Conservation (phyloP, 2,329 filamentous ascomycete species). For the Colletotrichum ledebouriae region DNA sequence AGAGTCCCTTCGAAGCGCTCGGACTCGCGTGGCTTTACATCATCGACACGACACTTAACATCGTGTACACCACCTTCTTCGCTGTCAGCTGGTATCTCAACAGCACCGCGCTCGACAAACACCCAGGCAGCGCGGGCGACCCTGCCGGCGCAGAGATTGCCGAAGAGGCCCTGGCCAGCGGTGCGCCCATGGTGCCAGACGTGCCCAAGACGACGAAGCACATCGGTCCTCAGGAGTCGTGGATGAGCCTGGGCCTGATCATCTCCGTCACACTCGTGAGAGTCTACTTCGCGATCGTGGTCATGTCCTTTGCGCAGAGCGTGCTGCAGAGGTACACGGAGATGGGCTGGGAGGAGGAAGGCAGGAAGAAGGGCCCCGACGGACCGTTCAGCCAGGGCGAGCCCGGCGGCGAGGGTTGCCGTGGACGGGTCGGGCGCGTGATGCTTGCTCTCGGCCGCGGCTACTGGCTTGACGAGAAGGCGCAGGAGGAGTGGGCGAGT, state of each 20-base stretch:
- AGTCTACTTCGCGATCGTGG: conserved; percentile 85
- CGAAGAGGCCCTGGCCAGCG: conserved; percentile 37
- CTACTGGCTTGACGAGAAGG: conserved; percentile 85
- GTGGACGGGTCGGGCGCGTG: conserved; percentile 80
- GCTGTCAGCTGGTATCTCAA: conserved; percentile 88
- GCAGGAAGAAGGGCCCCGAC: conserved; percentile 52
- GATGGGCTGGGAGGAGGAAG: conserved; percentile 39
- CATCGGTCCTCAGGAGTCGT: conserved; percentile 68
- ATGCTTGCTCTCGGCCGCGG: conserved; percentile 81
- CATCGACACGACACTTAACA: conserved; percentile 85
- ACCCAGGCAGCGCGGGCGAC: conserved; percentile 42
- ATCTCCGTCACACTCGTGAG: conserved; percentile 79
- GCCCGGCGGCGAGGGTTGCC: conserved; percentile 84
- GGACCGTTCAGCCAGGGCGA: conserved; percentile 78
- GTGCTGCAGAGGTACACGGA: conserved; percentile 67
- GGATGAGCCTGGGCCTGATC: conserved; percentile 83
- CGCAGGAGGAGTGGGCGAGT: conserved; percentile 77
- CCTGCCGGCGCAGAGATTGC: conserved; percentile 35
- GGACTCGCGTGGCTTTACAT: conserved; percentile 88
- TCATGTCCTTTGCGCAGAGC: conserved; percentile 85
- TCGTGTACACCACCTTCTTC: conserved; percentile 84
- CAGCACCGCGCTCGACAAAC: conserved; percentile 56
- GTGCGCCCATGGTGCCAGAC: conserved; percentile 42
- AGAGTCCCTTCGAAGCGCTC: conserved; percentile 83
- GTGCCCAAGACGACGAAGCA: conserved; percentile 42